A percentile compares a stretch with the other conserved stretches of the same genome.
These are phyloP conservation scores for Entomortierella parvispora DNA, from an alignment of 192 early-diverging fungal genomes.

Conservation along the genomic window DNA sequence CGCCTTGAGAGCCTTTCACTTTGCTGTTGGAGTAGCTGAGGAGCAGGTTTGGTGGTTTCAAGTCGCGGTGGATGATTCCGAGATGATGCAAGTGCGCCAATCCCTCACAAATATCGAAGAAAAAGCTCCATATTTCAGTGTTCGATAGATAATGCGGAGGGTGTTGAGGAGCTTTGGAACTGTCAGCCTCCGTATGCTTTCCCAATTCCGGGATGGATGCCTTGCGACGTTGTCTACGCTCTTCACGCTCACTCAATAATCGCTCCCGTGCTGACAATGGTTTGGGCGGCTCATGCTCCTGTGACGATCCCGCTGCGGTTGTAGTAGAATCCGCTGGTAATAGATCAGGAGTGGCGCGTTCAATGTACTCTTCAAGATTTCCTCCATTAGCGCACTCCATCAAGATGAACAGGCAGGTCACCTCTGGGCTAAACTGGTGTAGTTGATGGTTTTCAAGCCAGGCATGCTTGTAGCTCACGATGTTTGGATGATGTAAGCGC, in stretches of 20 bases:
- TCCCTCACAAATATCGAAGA: slow-evolving; percentile 92
- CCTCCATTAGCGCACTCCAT: slow-evolving; percentile 97
- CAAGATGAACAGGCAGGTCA: slow-evolving; percentile 94
- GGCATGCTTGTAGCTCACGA: slow-evolving; percentile 95
- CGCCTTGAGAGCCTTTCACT: slow-evolving; percentile 54
- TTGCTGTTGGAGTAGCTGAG: slow-evolving; percentile 71
- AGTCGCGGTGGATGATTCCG: slow-evolving; percentile 92
- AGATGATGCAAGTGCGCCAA: slow-evolving; percentile 88
- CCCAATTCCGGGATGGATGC: too few relatives aligned
- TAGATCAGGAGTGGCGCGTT: slow-evolving; percentile 36
- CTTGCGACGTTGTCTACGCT: slow-evolving; percentile 1
- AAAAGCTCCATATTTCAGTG: slow-evolving; percentile 85
- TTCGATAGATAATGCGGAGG: slow-evolving; percentile 57
- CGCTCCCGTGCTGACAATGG: slow-evolving; percentile 27
- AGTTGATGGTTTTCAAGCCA: slow-evolving; percentile 91
- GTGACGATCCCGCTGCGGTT: neutral
- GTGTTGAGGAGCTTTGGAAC: neutral
- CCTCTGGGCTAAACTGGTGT: slow-evolving; percentile 81
- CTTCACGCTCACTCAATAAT: neutral
- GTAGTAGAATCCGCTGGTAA: neutral
- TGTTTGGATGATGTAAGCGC: slow-evolving; percentile 89
- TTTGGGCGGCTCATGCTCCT: neutral
- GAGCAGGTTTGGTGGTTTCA: slow-evolving; percentile 94
- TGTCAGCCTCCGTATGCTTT: too few relatives aligned
- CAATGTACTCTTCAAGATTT: slow-evolving; percentile 93